Evolutionary conservation across 805 yeast species (phyloP), one percentile per base, ranked within the genome.

Genomic region (Yamadazyma scolyti): DNA sequence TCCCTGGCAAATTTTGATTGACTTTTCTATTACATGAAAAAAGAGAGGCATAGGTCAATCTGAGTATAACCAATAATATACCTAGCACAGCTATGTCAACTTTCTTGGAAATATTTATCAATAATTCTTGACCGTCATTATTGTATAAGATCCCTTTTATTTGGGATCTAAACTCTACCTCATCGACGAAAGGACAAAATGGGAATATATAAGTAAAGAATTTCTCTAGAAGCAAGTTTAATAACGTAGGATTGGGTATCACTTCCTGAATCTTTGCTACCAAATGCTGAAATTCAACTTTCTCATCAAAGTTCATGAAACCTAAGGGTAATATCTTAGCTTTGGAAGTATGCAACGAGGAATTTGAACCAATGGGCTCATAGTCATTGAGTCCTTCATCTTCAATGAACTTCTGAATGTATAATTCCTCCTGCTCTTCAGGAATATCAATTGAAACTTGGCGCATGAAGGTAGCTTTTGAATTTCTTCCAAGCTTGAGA

Each of bases 201-300:
- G 76, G 72, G 42, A 71, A 69, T 4, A 72, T 45, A 39, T 50
- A 52, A n/a, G 47, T 45, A 47, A 69, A 72, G 43, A 61, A 74
- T 9, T 24, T 28, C 26, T 40, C 39, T 6, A 37, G 25, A 11
- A 20, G 27, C 22, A 34, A 20, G 32, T 37, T 28, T 10, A 37
- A 34, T 12, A 37, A 32, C 10, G 20, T 14, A 5, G 16, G 22
- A 15, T 18, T 12, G n/a, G 44, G 44, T 20, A 40, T 23, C 13
- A 32, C 11, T 9, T 14, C 21, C 20, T 28, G 27, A 21, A 40
- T 30, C 19, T 14, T 13, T 7, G 14, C 5, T 9, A 27, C 9
- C n/a, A 9, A 12, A 7, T 19, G 7, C n/a, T n/a, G n/a, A n/a
- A n/a, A n/a, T 8, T 7, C 9, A 12, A 10, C 9, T 13, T 23